Evolutionary conservation across 2,329 filamentous ascomycete genomes (phyloP), one percentile per base, ranked within the genome.

Genomic region (Xylariaceae sp.): DNA sequence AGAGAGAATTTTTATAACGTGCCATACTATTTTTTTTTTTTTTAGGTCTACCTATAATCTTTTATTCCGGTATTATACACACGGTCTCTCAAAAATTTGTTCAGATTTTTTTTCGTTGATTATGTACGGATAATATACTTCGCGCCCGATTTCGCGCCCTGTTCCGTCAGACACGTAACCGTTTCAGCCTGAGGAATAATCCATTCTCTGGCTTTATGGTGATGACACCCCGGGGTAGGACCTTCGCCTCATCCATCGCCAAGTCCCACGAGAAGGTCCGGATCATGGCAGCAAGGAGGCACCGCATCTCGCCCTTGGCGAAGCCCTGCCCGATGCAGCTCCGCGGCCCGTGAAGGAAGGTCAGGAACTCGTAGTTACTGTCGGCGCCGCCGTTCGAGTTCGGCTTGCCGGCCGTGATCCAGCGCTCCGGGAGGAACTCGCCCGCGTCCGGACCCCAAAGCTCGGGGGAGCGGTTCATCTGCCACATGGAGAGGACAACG

Each of bases 291-390:
- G 87, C 87, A 9, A 94, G 66, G 55, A 92, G 67, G 67, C 85
- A 89, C 7, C 86, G 83, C 70, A 91, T 83, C 72, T 92, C 89
- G 0, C 85, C 81, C 64, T 82, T 84, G 0, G 88, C 85, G 67
- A 91, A 91, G 0, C 76, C 76, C 66, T 85, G 81, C 0, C 86
- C 87, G 55, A 89, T 89, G 64, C 87, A 89, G 60, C 80, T 82
- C 47, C 86, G 74, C 1, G 86, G 85, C 0, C 87, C 87, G 60
- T 89, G 85, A 46, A 89, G 67, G 68, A 89, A 89, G 0, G 84
- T 88, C 63, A 86, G 64, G 50, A 83, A 80, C 1, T 81, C 77
- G 66, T 86, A 91, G 66, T 89, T 89, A 53, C 78, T 86, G 2
- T 75, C 74, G 0, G 86, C 84, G 3, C 86, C 86, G 1, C 86